These are phyloP conservation scores for Shiraia bambusicola DNA, from an alignment of 2,329 filamentous ascomycete genomes.

Conservation along the genomic window DNA sequence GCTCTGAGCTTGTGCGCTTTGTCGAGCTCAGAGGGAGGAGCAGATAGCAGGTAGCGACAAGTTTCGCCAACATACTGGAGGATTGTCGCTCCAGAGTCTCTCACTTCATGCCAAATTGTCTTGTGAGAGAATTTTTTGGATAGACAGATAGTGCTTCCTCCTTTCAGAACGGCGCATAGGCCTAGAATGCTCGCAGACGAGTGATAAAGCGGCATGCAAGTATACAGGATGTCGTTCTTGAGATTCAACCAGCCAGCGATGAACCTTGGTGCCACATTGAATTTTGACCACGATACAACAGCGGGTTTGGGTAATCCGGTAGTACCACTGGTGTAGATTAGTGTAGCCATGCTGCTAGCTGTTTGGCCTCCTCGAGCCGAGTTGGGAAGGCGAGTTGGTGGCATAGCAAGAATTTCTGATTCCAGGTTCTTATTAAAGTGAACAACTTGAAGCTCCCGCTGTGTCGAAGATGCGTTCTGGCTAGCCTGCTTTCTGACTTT, in stretches of 20 bases:
- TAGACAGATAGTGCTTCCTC: constrained; percentile 32
- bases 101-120: constrained; percentile 44
- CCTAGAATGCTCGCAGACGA: constrained; percentile 34
- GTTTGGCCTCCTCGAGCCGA: constrained; percentile 27
- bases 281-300: constrained; percentile 33
- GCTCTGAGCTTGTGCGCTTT: constrained; percentile 34
- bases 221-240: constrained; percentile 38
- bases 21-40: constrained; percentile 34
- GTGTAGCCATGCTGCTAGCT: constrained; percentile 34
- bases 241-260: constrained; percentile 27
- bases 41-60: constrained; percentile 42
- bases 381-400: constrained; percentile 34
- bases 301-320: constrained; percentile 43
- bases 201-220: constrained; percentile 45
- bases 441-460: constrained; percentile 30
- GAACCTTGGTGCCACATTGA: constrained; percentile 19
- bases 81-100: constrained; percentile 38
- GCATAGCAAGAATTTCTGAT: constrained; percentile 28
- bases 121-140: constrained; percentile 39
- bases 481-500: constrained; percentile 22
- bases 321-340: constrained; percentile 45
- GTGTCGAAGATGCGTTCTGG: constrained; percentile 11
- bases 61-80: constrained; percentile 46
- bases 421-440: constrained; percentile 35
- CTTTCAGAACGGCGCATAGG: constrained; percentile 28